Percentiles rank a stretch among this genome's conserved stretches.
These are phyloP conservation scores for Neoboletus magnificus DNA, from an alignment of 768 basidiomycete species.

Conservation along the genomic window DNA sequence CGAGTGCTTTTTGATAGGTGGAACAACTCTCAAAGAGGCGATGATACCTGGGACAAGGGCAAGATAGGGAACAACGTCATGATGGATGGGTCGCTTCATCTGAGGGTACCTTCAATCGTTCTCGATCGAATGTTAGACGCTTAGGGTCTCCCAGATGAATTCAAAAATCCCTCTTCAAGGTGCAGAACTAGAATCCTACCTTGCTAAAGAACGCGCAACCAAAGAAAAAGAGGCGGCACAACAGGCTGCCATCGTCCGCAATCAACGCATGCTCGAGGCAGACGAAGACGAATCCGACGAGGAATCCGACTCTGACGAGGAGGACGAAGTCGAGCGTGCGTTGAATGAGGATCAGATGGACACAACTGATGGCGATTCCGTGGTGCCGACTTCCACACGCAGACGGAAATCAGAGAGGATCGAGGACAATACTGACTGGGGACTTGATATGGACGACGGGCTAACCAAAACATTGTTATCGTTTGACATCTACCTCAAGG, in stretches of 20 bases:
- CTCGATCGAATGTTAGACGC: neutral
- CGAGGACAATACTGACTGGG: constrained; percentile 62
- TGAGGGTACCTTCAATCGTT: constrained; percentile 50
- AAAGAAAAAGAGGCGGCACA: constrained; percentile 86
- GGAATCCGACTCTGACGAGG: constrained; percentile 65
- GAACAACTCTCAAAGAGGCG: constrained; percentile 77
- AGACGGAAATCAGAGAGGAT: constrained; percentile 47
- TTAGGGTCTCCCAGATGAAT: constrained; percentile 56
- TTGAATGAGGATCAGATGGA: constrained; percentile 53
- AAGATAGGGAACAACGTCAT: constrained; percentile 83
- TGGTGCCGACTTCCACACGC: constrained; percentile 20
- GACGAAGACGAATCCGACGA: constrained; percentile 83
- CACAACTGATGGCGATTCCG: constrained; percentile 32
- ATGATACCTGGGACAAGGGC: constrained; percentile 86
- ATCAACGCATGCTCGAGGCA: constrained; percentile 88
- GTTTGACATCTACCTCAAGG: constrained; percentile 96
- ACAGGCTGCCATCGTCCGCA: constrained; percentile 78
- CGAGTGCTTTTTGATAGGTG: constrained; percentile 80
- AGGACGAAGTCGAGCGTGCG: constrained; percentile 53
- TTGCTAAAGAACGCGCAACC: constrained; percentile 67
- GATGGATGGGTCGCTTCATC: constrained; percentile 65
- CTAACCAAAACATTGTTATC: constrained; percentile 72
- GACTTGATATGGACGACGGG: constrained; percentile 72
- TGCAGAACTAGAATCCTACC: constrained; percentile 77
- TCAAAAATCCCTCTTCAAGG: constrained; percentile 89